phyloP scores from a whole-genome alignment of 1,139 yeast species.

The Candida buenavistaensis region DNA sequence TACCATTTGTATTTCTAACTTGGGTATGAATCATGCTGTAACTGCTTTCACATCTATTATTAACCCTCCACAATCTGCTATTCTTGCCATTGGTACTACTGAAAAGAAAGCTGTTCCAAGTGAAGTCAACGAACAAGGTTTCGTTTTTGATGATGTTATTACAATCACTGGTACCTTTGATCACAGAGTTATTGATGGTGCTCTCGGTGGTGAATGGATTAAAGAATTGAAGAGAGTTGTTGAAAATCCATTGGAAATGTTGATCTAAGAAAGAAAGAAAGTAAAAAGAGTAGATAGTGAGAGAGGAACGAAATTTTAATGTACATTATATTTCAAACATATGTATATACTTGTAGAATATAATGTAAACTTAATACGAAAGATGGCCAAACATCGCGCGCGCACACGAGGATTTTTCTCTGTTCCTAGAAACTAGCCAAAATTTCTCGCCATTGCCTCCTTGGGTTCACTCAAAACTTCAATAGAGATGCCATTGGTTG shows the following conservation, averaged over 20 bases:
- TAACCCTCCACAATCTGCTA: conserved; percentile 96
- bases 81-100: conserved; percentile 90
- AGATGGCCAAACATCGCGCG: background rate
- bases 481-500: conserved; percentile 42
- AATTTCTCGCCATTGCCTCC: no score
- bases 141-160: conserved; percentile 87
- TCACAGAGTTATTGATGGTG: conserved; percentile 97
- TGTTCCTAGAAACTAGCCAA: no score
- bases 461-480: no score
- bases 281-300: conserved; percentile 1
- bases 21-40: conserved; percentile 98
- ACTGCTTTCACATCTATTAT: conserved; percentile 90
- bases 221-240: conserved; percentile 86
- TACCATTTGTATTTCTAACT: conserved; percentile 94
- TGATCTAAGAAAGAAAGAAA: conserved; percentile 49
- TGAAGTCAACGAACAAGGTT: conserved; percentile 85
- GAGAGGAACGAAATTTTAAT: background rate
- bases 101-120: conserved; percentile 94
- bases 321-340: background rate
- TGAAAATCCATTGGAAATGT: conserved; percentile 94
- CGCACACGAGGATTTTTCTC: no score
- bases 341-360: conserved; percentile 2
- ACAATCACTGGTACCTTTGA: conserved; percentile 95
- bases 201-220: conserved; percentile 96
- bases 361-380: background rate